Evolutionary conservation across 2,329 filamentous ascomycete genomes (phyloP), one percentile per base, ranked within the genome.

Genomic region (Periglandula ipomoeae): DNA sequence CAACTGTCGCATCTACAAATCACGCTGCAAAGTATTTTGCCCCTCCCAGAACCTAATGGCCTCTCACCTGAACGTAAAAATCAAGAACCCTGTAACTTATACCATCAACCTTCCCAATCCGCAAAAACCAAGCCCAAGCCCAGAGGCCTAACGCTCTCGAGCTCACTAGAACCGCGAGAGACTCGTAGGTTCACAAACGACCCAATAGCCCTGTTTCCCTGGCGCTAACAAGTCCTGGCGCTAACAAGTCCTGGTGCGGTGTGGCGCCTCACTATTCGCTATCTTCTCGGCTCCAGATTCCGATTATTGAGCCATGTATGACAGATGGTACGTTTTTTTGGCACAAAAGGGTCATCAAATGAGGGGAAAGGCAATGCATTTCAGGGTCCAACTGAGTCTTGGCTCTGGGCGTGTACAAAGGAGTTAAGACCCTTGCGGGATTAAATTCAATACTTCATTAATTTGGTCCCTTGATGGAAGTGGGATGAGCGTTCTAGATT

Each of bases 251-350:
- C 44, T 47, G 22, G n/a, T 22, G 35, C 5, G 19, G 37, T 47
- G 46, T 48, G 38, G 46, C 46, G 46, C 39, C 19, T 27, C 20
- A 30, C 46, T 17, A 48, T 48, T 26, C 46, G 46, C 13, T 30
- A 23, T 27, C 34, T 24, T 20, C 15, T 4, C 9, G 24, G 11
- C n/a, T 40, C 24, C 34, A 24, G 39, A 41, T 9, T n/a, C 39
- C 10, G 39, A 26, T 6, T 26, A n/a, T 41, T 15, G 20, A 26
- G 5, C 20, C 3, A 39, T 19, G 34, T 30, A 22, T 40, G n/a
- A 30, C 23, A 26, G 44, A 26, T 15, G 10, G 34, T 26, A 4
- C 15, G 20, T 23, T 38, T 10, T 5, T 27, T 20, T 34, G n/a
- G 11, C 17, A 27, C 34, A 30, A 5, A 44, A 15, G 17, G 7